Percentiles rank a stretch among this genome's conserved stretches.
Evolutionary conservation across 2,329 filamentous ascomycete genomes (phyloP).

Genomic region (Niveomyces coronatus): DNA sequence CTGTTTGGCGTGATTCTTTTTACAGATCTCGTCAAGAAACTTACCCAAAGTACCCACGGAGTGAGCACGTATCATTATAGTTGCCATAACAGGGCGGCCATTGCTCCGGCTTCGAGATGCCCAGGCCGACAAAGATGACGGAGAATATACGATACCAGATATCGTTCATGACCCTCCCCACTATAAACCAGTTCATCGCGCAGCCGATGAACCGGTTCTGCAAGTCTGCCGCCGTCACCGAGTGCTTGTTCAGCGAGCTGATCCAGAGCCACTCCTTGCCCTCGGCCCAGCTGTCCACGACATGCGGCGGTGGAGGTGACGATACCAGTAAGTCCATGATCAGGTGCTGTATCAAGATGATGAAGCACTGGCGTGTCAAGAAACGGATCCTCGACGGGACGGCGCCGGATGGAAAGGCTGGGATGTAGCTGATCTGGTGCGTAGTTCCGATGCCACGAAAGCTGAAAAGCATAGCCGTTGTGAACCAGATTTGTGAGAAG

Average conservation of each 20-base stretch:
- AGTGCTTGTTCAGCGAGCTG: background rate
- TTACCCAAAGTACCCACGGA: background rate
- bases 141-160: background rate
- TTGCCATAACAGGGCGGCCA: background rate
- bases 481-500: background rate
- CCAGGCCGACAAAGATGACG: background rate
- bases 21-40: background rate
- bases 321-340: background rate
- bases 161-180: background rate
- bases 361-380: background rate
- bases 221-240: background rate
- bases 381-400: background rate
- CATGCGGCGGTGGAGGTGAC: background rate
- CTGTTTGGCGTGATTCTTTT: background rate
- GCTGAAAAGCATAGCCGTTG: background rate
- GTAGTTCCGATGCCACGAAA: background rate
- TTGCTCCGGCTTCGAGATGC: background rate
- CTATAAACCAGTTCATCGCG: background rate
- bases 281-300: background rate
- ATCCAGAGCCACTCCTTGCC: background rate
- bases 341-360: background rate
- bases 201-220: background rate
- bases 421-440: background rate
- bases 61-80: background rate
- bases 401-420: background rate